Base-by-base conservation (phyloP, 495 filamentous ascomycete species). In the Acidiella bohemica region DNA sequence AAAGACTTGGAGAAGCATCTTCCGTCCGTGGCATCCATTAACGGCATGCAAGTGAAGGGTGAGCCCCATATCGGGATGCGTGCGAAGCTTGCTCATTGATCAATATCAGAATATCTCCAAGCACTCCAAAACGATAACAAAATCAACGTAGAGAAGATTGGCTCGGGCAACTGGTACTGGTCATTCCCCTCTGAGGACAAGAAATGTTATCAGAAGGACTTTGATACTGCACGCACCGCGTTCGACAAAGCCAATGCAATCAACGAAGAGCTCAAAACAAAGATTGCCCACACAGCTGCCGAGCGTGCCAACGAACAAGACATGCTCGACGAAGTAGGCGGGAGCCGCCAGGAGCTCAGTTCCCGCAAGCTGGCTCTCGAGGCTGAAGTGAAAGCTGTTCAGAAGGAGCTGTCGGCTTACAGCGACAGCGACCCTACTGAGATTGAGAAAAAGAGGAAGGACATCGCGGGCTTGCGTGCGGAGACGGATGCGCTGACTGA, bases 101-200 rank as follows among this genome's bases (percentile, higher is more conserved):
- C 14, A 20, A 4, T 18, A 24, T 79, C 78, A 57, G 78, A 81
- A 44, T 78, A 72, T 55, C 62, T 83, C 22, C 73, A 79, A 56
- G 63, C 66, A 4, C 62, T 83, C 3, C 54, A 58, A 0, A 77
- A 84, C 46, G 81, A 85, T 32, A 63, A 65, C 42, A 70, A 70
- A 42, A 68, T 85, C 41, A 71, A 67, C 9, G 74, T 82, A 12
- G 81, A 85, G 63, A 84, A 84, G 61, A 84, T 86, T 51, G 81
- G 81, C 41, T 79, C 68, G 40, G 78, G 75, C 12, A 84, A 85
- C 53, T 86, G 81, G 81, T 85, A 83, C 62, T 86, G 81, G 81
- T 68, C 65, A 44, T 86, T 86, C 53, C 56, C 58, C 22, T 72
- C 65, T 36, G 80, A 83, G 26, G 75, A 73, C 44, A 75, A 69